A percentile compares a stretch with the other conserved stretches of the same genome.
Conservation (phyloP, 2,329 filamentous ascomycete species). For the Aspergillus novofumigatus region DNA sequence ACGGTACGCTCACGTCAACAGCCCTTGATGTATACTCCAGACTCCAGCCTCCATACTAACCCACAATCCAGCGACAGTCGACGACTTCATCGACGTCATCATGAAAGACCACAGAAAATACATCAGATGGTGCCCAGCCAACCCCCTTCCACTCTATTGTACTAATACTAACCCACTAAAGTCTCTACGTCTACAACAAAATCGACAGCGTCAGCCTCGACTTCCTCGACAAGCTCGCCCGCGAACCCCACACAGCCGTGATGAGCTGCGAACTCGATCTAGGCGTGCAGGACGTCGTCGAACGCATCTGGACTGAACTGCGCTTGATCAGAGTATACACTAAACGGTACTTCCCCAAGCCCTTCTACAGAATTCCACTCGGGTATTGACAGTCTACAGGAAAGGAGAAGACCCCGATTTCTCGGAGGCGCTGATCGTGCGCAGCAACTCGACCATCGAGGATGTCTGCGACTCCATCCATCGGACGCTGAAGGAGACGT, state of each 20-base stretch:
- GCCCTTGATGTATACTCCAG: not conserved
- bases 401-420: constrained; percentile 91
- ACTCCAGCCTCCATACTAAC: constrained; percentile 3
- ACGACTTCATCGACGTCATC: constrained; percentile 98
- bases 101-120: constrained; percentile 99
- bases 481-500: constrained; percentile 90
- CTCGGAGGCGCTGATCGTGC: constrained; percentile 84
- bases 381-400: constrained; percentile 40
- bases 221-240: constrained; percentile 85
- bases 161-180: constrained; percentile 14
- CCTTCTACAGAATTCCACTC: not conserved
- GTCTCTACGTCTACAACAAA: constrained; percentile 99
- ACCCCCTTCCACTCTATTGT: no score
- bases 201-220: constrained; percentile 93
- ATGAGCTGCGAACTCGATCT: constrained; percentile 97
- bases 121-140: constrained; percentile 60
- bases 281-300: constrained; percentile 88
- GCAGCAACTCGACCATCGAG: constrained; percentile 82
- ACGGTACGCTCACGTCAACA: constrained; percentile 47
- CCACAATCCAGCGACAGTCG: constrained; percentile 66
- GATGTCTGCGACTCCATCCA: constrained; percentile 97
- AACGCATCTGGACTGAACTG: constrained; percentile 91
- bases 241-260: constrained; percentile 89
- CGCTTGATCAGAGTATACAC: constrained; percentile 90
- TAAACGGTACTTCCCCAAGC: constrained; percentile 54